Evolutionary conservation across 306 rosid species (phyloP), one percentile per base, ranked within the genome.

Genomic region (Fragaria iinumae): DNA sequence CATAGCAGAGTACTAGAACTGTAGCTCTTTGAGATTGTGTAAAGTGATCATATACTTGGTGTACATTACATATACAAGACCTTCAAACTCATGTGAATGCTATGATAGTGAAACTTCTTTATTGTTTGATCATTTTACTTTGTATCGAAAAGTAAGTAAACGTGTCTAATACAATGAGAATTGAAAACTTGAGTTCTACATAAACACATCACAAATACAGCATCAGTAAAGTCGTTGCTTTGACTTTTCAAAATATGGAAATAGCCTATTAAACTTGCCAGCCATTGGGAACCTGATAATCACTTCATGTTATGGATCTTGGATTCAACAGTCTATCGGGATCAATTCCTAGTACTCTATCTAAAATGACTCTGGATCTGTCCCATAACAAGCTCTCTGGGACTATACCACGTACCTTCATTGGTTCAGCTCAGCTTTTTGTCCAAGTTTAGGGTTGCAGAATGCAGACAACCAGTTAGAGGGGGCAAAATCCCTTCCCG

Each of bases 381-480:
- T 83, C 84, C 32, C 79, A 72, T 32, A 80, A 80, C 69, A 72
- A 72, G 21, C 82, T 80, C 23, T 80, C 79, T 5, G 81, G 87
- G 32, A 50, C 10, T 11, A 84, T 80, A 18, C 82, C 87, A 27
- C 27, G 27, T 27, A 1, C 65, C 29, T 52, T 79, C 80, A 4
- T 62, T 83, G 13, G 52, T 11, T 47, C 50, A 74, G 10, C 86
- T 79, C 76, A 83, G 43, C 50, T 83, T 83, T 65, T 43, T 83
- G 65, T 78, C 75, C 8, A 39, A 25, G 76, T 82, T 82, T 20
- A 29, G 49, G 62, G 72, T 83, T 47, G 74, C 83, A 16, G 47
- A 71, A 79, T 47, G 77, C 83, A 27, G 47, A 71, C 71, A 83
- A 79, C 57, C 71, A 79, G 2, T n/a, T 79, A 21, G 38, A 59